These are phyloP conservation scores for Comarum palustre DNA, from an alignment of 306 rosid genomes.

Conservation along the genomic window DNA sequence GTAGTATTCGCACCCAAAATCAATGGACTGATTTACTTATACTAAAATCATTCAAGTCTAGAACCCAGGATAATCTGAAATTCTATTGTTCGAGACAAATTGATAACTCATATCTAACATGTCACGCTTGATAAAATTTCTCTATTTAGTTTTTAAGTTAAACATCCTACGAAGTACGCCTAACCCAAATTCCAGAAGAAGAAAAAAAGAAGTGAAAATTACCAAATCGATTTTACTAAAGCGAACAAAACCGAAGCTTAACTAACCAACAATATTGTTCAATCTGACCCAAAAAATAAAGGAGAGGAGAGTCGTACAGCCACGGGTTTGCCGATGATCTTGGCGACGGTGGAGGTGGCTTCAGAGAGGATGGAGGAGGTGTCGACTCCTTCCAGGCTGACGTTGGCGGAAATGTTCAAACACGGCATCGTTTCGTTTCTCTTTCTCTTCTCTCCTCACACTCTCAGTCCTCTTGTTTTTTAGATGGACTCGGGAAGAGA, in stretches of 20 bases:
- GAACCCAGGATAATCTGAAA: not conserved
- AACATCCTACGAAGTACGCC: not conserved
- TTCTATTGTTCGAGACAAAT: not conserved
- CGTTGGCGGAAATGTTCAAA: conserved; percentile 79
- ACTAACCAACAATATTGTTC: not conserved
- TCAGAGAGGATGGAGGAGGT: conserved; percentile 87
- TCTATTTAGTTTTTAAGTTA: not conserved
- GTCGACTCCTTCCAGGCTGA: conserved; percentile 66
- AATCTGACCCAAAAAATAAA: not conserved
- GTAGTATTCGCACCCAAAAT: not conserved
- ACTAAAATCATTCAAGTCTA: not conserved
- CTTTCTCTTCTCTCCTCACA: not conserved
- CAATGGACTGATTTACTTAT: not conserved
- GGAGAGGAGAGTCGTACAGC: conserved; percentile 38
- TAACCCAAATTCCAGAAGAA: not conserved
- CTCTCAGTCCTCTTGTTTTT: not conserved
- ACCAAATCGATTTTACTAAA: not conserved
- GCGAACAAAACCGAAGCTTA: not conserved
- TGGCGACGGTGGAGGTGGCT: conserved; percentile 81
- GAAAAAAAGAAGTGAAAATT: not conserved
- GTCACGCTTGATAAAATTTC: not conserved
- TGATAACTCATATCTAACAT: too few species aligned
- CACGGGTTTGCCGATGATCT: conserved; percentile 69
- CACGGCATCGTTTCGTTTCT: conserved; percentile 65
- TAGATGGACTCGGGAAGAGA: not conserved